Evolutionary conservation across 352 stramenopile genomes (phyloP).

Genomic region (Globisporangium abappressorium): DNA sequence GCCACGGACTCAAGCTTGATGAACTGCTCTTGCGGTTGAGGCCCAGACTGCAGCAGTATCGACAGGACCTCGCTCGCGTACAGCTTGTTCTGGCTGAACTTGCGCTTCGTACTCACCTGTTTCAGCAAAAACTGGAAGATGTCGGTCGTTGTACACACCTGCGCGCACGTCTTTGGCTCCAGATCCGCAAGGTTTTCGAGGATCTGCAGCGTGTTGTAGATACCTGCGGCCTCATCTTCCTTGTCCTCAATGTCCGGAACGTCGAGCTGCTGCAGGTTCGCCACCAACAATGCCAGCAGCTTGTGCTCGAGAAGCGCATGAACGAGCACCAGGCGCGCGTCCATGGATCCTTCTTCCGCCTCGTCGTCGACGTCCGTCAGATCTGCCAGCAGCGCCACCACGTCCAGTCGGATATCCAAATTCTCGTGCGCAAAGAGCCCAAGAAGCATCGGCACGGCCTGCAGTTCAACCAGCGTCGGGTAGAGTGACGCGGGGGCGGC

Average conservation of each 20-base stretch:
- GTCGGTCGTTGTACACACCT: constrained; percentile 42
- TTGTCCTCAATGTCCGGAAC: constrained; percentile 24
- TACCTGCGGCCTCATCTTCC: constrained; percentile 63
- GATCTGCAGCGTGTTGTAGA: constrained; percentile 83
- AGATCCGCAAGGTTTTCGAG: constrained; percentile 77
- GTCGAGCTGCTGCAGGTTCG: constrained; percentile 43
- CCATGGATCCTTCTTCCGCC: constrained; percentile 26
- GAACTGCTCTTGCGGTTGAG: constrained; percentile 36
- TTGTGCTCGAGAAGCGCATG: constrained; percentile 62
- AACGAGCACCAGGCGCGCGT: constrained; percentile 40
- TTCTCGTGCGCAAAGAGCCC: constrained; percentile 83
- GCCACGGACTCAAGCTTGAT: constrained; percentile 18
- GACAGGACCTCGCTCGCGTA: constrained; percentile 84
- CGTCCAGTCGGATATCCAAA: constrained; percentile 60
- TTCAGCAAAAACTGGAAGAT: constrained; percentile 62
- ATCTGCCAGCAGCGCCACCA: constrained; percentile 59
- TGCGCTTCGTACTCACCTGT: constrained; percentile 33
- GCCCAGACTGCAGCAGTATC: constrained; percentile 75
- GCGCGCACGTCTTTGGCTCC: constrained; percentile 37
- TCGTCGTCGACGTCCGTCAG: constrained; percentile 66
- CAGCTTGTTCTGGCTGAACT: constrained; percentile 75
- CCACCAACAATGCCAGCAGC: constrained; percentile 44
- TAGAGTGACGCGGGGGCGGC: constrained; percentile 64
- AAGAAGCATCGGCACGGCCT: constrained; percentile 64
- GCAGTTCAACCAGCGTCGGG: constrained; percentile 49